Evolutionary conservation across 2,329 filamentous ascomycete species (phyloP).

Genomic region (Paecilomyces niveus): DNA sequence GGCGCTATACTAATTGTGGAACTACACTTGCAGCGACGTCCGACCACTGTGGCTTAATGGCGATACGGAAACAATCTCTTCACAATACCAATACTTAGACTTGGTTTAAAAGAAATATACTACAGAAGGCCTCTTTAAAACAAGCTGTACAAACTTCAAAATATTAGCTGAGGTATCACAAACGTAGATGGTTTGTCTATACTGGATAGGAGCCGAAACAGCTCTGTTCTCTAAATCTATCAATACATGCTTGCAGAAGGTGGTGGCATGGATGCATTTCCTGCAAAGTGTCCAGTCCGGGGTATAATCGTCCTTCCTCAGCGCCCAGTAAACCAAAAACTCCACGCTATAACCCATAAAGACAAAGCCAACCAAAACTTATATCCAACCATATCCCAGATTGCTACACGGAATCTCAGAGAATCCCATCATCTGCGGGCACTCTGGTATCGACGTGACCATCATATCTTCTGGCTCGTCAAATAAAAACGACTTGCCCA

Average conservation of each 20-base stretch:
- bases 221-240: background rate
- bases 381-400: slow-evolving; percentile 30
- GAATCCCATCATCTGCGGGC: slow-evolving; percentile 20
- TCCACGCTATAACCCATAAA: slow-evolving; percentile 26
- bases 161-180: background rate
- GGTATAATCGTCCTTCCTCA: slow-evolving; percentile 17
- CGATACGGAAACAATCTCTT: too few species aligned
- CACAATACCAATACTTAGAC: too few species aligned
- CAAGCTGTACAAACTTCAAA: background rate
- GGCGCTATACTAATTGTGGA: background rate
- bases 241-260: background rate
- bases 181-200: background rate
- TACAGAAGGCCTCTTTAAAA: too few species aligned
- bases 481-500: slow-evolving; percentile 27
- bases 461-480: slow-evolving; percentile 18
- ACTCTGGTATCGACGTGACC: slow-evolving; percentile 13
- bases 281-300: slow-evolving; percentile 2
- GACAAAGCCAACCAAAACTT: slow-evolving; percentile 7
- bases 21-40: background rate
- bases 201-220: background rate
- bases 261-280: background rate
- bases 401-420: slow-evolving; percentile 22
- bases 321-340: slow-evolving; percentile 17
- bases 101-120: too few species aligned
- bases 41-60: too few species aligned